Percentiles rank a stretch among this genome's conserved stretches.
phyloP scores from a whole-genome alignment of 768 basidiomycete species.

The Lentinus brumalis region DNA sequence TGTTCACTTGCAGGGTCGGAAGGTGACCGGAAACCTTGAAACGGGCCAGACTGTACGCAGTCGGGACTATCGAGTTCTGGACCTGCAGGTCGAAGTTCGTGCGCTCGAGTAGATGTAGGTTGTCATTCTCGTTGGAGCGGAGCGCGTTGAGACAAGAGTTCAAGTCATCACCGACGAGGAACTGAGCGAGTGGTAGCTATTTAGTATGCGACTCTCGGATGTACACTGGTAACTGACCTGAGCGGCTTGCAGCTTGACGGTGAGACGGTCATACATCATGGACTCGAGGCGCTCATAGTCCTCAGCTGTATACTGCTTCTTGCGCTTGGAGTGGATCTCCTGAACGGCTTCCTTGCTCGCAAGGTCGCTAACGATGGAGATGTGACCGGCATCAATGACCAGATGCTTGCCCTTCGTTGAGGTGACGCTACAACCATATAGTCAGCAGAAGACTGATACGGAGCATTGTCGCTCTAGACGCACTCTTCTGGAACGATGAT shows the following conservation, averaged over 20 bases:
- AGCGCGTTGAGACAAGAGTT: conserved; percentile 83
- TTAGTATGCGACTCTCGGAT: background rate
- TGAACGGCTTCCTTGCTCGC: conserved; percentile 81
- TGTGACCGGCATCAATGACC: conserved; percentile 95
- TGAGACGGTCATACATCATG: conserved; percentile 93
- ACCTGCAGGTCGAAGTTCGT: conserved; percentile 88
- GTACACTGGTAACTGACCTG: conserved; percentile 58
- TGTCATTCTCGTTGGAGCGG: conserved; percentile 51
- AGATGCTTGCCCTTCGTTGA: conserved; percentile 80
- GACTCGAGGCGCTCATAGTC: conserved; percentile 87
- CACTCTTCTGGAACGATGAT: conserved; percentile 97
- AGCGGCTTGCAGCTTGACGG: conserved; percentile 80
- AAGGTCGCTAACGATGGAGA: conserved; percentile 88
- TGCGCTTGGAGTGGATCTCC: conserved; percentile 79
- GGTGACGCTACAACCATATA: conserved; percentile 57
- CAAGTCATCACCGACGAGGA: conserved; percentile 85
- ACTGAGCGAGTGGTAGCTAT: conserved; percentile 47
- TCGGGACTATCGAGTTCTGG: conserved; percentile 91
- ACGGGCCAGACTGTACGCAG: conserved; percentile 75
- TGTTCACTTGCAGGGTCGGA: conserved; percentile 85
- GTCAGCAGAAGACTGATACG: background rate
- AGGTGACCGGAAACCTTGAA: conserved; percentile 91
- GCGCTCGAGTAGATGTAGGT: conserved; percentile 87
- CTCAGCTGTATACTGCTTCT: conserved; percentile 81
- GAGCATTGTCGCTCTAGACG: conserved; percentile 11